phyloP scores from a whole-genome alignment of 2,329 filamentous ascomycete genomes.

The Thermomyces lanuginosus region DNA sequence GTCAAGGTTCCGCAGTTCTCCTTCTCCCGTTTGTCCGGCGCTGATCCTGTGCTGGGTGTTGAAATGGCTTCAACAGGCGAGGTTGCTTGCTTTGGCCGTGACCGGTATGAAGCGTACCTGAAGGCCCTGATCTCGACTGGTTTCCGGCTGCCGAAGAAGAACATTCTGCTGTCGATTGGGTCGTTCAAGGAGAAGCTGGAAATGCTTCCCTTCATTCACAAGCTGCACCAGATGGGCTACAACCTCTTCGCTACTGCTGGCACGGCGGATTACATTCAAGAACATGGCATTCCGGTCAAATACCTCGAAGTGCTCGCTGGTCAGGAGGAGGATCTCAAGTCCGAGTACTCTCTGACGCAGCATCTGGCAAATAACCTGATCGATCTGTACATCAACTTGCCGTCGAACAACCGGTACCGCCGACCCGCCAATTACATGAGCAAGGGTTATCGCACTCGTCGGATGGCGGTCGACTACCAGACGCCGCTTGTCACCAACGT shows the following conservation, averaged over 20 bases:
- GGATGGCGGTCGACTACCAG: slow-evolving; percentile 97
- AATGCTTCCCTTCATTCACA: slow-evolving; percentile 82
- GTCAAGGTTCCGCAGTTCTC: slow-evolving; percentile 99
- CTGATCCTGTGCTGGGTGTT: slow-evolving; percentile 88
- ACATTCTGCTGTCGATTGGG: slow-evolving; percentile 87
- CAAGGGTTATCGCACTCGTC: slow-evolving; percentile 86
- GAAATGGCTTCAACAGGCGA: slow-evolving; percentile 99
- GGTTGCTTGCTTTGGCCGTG: slow-evolving; percentile 85
- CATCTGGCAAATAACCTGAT: slow-evolving; percentile 96
- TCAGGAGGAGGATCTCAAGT: slow-evolving; percentile 68
- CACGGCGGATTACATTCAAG: slow-evolving; percentile 89
- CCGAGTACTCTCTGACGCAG: slow-evolving; percentile 92
- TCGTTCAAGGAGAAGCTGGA: slow-evolving; percentile 97
- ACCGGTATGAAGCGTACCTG: slow-evolving; percentile 95
- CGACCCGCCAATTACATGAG: slow-evolving; percentile 97
- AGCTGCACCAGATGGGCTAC: slow-evolving; percentile 79
- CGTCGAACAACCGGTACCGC: slow-evolving; percentile 95
- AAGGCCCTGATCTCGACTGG: slow-evolving; percentile 92
- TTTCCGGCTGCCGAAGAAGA: slow-evolving; percentile 90
- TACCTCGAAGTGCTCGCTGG: slow-evolving; percentile 76
- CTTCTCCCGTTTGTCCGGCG: slow-evolving; percentile 90
- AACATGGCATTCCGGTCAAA: slow-evolving; percentile 80
- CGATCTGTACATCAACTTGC: slow-evolving; percentile 96
- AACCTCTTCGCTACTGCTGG: slow-evolving; percentile 92
- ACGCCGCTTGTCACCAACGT: slow-evolving; percentile 95